Percentiles rank a stretch among this genome's conserved stretches.
Conservation (phyloP, 169 alveolate species). For the Cryptosporidium andersoni region DNA sequence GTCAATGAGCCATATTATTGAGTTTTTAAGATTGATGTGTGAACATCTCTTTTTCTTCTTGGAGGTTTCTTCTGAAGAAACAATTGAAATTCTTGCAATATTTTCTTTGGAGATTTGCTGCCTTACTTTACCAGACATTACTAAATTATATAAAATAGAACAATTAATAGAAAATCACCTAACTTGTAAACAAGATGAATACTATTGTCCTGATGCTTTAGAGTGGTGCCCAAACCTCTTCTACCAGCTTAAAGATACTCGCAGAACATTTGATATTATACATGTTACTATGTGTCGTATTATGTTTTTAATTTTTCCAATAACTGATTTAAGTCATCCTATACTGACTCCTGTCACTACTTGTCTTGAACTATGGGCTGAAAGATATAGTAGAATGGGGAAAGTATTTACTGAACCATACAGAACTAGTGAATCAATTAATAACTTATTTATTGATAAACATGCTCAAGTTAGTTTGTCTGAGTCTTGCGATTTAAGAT, state of each 20-base stretch:
- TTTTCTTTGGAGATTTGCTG: conserved; percentile 55
- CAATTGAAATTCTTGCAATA: conserved; percentile 23
- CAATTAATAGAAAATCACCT: conserved; percentile 18
- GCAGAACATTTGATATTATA: conserved; percentile 4
- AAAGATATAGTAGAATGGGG: conserved; percentile 59
- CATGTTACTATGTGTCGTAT: conserved; percentile 56
- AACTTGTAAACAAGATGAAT: conserved; percentile 19
- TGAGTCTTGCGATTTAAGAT: conserved; percentile 8
- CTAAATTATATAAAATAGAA: conserved; percentile 6
- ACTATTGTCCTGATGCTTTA: conserved; percentile 40
- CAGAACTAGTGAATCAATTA: background rate
- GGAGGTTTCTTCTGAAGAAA: conserved; percentile 37
- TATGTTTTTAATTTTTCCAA: conserved; percentile 43
- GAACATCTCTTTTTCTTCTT: conserved; percentile 44
- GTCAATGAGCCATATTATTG: background rate
- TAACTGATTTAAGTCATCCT: conserved; percentile 64
- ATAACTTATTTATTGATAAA: background rate
- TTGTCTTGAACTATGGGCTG: conserved; percentile 65
- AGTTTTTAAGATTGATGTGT: conserved; percentile 40
- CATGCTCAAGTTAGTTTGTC: conserved; percentile 25
- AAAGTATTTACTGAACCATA: conserved; percentile 1
- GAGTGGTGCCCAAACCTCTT: conserved; percentile 46
- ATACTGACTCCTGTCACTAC: conserved; percentile 44
- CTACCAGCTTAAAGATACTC: conserved; percentile 16
- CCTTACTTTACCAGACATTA: conserved; percentile 37